Percentiles rank a stretch among this genome's conserved stretches.
Evolutionary conservation across 352 stramenopile species (phyloP).

Genomic region (Pythium rishiriense): DNA sequence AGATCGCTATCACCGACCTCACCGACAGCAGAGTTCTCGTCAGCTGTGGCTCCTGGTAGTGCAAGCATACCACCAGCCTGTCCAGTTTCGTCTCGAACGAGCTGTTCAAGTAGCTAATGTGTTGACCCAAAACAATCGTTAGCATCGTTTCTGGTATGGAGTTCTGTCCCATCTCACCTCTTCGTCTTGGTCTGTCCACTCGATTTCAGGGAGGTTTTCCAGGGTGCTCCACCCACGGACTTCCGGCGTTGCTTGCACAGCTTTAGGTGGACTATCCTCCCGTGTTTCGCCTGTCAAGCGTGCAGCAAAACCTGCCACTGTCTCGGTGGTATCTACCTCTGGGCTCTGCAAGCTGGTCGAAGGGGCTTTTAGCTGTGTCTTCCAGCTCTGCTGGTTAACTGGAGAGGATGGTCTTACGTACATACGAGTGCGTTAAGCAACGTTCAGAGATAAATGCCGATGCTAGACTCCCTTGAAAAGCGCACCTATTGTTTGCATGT

Average conservation of each 20-base stretch:
- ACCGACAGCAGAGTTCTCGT: too few species aligned
- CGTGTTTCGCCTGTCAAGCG: not conserved
- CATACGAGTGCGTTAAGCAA: not conserved
- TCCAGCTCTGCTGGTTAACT: too few species aligned
- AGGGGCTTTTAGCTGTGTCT: too few species aligned
- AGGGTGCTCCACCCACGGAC: not conserved
- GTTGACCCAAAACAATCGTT: not conserved
- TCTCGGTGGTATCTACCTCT: too few species aligned
- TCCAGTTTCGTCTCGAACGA: not conserved
- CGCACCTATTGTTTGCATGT: not conserved
- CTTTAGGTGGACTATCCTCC: not conserved
- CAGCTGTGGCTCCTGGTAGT: not conserved
- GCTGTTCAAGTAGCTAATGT: slow-evolving; percentile 4
- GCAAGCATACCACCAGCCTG: not conserved
- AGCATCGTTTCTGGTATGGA: not conserved
- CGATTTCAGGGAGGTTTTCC: slow-evolving; percentile 36
- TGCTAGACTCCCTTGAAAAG: not conserved
- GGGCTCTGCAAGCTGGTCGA: not conserved
- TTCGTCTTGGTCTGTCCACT: slow-evolving; percentile 64
- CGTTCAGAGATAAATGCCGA: too few species aligned
- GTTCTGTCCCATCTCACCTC: slow-evolving; percentile 24
- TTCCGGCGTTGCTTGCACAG: not conserved
- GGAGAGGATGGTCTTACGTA: too few species aligned
- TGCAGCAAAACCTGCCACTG: too few species aligned
- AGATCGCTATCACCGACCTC: not conserved